Percentiles rank a stretch among this genome's conserved stretches.
These are phyloP conservation scores for Suhomyces sp. DNA, from an alignment of 805 yeast genomes.

Conservation along the genomic window DNA sequence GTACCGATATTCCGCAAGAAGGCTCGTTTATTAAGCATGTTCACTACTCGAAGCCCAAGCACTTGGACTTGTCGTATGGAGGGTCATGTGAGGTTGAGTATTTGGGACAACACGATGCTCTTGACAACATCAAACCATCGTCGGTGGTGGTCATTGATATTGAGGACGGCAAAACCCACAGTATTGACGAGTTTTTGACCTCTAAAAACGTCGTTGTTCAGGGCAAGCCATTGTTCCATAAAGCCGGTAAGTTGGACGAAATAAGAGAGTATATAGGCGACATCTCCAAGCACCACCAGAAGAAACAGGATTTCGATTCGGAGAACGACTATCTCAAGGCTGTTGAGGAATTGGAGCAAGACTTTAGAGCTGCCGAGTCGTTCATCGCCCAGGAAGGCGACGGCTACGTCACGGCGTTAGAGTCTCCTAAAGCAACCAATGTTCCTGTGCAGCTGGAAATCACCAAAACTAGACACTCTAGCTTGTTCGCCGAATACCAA, in stretches of 20 bases:
- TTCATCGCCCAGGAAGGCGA: constrained; percentile 28
- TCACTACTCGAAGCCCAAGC: constrained; percentile 15
- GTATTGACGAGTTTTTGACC: constrained; percentile 17
- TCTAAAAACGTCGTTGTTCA: constrained; percentile 21
- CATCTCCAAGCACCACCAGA: constrained; percentile 13
- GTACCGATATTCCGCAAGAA: neutral
- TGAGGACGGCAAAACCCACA: neutral
- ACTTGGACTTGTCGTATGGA: constrained; percentile 16
- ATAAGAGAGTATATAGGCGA: constrained; percentile 24
- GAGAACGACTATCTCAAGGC: constrained; percentile 11
- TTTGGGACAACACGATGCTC: constrained; percentile 1
- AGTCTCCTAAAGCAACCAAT: constrained; percentile 6
- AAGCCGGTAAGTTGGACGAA: constrained; percentile 17
- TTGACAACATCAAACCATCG: neutral
- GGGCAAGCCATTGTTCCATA: constrained; percentile 29
- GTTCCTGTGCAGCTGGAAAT: neutral
- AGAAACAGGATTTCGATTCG: constrained; percentile 15
- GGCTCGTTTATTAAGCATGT: constrained; percentile 18
- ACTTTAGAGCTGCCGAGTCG: constrained; percentile 32
- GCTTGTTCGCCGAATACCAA: constrained; percentile 61
- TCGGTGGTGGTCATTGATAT: neutral
- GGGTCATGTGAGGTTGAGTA: constrained; percentile 9
- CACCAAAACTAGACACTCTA: constrained; percentile 19
- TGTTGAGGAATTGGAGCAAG: constrained; percentile 26
- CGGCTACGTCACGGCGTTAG: constrained; percentile 19